Conservation (phyloP, 805 yeast species). For the Isabelozyma gotoi region DNA sequence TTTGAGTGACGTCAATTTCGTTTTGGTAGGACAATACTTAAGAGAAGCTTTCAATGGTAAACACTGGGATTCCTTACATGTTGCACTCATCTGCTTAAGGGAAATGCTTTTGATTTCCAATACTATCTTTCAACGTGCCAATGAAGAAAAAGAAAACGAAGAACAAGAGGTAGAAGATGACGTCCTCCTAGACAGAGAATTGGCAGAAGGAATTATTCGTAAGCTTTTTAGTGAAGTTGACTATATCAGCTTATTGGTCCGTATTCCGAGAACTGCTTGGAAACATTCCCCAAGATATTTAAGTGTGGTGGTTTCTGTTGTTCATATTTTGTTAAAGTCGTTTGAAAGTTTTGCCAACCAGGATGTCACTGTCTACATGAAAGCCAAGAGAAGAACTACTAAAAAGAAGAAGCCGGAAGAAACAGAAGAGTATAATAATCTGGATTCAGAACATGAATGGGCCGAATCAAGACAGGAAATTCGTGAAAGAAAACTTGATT, state of each 20-base stretch:
- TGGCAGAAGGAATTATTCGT: slow-evolving; percentile 59
- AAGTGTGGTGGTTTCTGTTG: slow-evolving; percentile 59
- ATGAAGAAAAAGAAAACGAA: slow-evolving; percentile 47
- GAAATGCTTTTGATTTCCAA: slow-evolving; percentile 55
- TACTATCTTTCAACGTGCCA: slow-evolving; percentile 41
- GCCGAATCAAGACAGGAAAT: slow-evolving; percentile 32
- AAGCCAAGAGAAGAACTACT: slow-evolving; percentile 40
- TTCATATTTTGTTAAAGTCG: slow-evolving; percentile 62
- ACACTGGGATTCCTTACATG: slow-evolving; percentile 64
- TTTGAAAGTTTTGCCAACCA: slow-evolving; percentile 66
- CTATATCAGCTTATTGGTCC: slow-evolving; percentile 54
- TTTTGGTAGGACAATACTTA: slow-evolving; percentile 48
- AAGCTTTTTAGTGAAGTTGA: slow-evolving; percentile 69
- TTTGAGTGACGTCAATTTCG: slow-evolving; percentile 60
- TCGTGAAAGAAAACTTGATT: slow-evolving; percentile 50
- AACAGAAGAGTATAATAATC: slow-evolving; percentile 23
- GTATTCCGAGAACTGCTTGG: slow-evolving; percentile 61
- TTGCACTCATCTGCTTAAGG: slow-evolving; percentile 64
- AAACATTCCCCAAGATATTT: slow-evolving; percentile 64
- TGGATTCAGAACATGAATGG: slow-evolving; percentile 31
- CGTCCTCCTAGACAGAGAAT: slow-evolving; percentile 34
- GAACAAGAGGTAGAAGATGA: slow-evolving; percentile 46
- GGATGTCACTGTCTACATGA: slow-evolving; percentile 49
- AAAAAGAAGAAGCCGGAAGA: slow-evolving; percentile 23
- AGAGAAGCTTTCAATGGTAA: slow-evolving; percentile 41